Base-by-base conservation (phyloP, 2,329 filamentous ascomycete genomes). In the Trichoderma gracile region DNA sequence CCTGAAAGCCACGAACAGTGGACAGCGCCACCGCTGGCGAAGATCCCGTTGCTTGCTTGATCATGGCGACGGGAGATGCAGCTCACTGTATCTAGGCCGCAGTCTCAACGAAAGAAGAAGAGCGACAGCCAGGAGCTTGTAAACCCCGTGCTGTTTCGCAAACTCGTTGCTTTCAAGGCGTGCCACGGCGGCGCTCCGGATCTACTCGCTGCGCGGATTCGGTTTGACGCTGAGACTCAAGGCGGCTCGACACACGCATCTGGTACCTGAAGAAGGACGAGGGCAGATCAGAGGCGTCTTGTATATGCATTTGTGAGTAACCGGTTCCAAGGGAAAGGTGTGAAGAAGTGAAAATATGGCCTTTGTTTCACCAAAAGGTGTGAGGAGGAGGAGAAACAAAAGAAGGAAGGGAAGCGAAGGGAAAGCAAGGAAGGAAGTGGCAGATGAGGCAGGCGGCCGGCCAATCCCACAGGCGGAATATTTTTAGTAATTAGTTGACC, bases 121-220 rank as follows among this genome's bases (percentile, higher is more conserved):
- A 14, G 58, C 49, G 59, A 62, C n/a, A 21, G 49, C 40, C 33
- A 54, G 40, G 49, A 46, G 47, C 25, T 15, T 53, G 43, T 53
- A 21, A 14, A 61, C 38, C 33, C 56, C 65, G 27, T 27, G 27
- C 27, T 10, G 30, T 50, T 50, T 58, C 65, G 59, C 60, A 54
- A 65, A 63, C 69, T 59, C 17, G 27, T 30, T 3, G 40, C 40
- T 68, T 72, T 78, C 76, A 78, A 68, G 75, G 80, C 69, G 81
- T 78, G 74, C 84, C 84, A 68, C 84, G 83, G 76, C 84, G 84
- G 72, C 84, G 83, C 79, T 86, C 81, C 66, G 84, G 82, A 78
- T 86, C 84, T 71, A 81, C 82, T 73, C 84, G 84, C 70, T 78
- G 77, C 74, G 83, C 78, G 70, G 79, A 80, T 70, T 82, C 77